Conservation (phyloP, 164 flowering plant genomes). For the Piper longum region DNA sequence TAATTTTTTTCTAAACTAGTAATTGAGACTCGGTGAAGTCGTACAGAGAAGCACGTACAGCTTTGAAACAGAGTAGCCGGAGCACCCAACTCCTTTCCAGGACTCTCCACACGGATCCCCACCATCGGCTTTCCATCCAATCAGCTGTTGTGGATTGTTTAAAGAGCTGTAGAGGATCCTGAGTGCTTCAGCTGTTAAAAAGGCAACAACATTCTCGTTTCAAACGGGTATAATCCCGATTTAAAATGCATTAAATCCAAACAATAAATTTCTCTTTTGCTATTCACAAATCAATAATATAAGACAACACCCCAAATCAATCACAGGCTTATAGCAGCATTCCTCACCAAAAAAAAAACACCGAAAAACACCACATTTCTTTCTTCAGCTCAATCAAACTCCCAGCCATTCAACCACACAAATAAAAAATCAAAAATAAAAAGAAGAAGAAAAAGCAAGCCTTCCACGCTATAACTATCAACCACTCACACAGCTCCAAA, state of each 20-base stretch:
- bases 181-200: slow-evolving; percentile 49
- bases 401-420: neutral
- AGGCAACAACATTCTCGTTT: neutral
- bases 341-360: neutral
- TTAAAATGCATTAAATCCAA: neutral
- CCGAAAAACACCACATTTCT: neutral
- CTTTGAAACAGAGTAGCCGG: slow-evolving; percentile 61
- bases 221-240: neutral
- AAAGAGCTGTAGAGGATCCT: slow-evolving; percentile 57
- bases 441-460: neutral
- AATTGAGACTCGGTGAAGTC: slow-evolving; percentile 28
- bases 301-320: neutral
- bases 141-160: slow-evolving; percentile 57
- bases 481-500: neutral
- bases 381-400: neutral
- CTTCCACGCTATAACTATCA: neutral
- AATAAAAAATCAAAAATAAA: neutral
- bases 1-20: neutral
- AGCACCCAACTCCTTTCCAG: slow-evolving; percentile 76
- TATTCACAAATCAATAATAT: neutral
- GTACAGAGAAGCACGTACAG: slow-evolving; percentile 29
- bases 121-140: slow-evolving; percentile 61
- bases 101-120: slow-evolving; percentile 91
- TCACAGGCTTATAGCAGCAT: neutral
- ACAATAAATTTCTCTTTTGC: neutral